Percentiles rank a stretch among this genome's conserved stretches.
phyloP scores from a whole-genome alignment of 257 asterid species.

The Leptodermis oblonga region DNA sequence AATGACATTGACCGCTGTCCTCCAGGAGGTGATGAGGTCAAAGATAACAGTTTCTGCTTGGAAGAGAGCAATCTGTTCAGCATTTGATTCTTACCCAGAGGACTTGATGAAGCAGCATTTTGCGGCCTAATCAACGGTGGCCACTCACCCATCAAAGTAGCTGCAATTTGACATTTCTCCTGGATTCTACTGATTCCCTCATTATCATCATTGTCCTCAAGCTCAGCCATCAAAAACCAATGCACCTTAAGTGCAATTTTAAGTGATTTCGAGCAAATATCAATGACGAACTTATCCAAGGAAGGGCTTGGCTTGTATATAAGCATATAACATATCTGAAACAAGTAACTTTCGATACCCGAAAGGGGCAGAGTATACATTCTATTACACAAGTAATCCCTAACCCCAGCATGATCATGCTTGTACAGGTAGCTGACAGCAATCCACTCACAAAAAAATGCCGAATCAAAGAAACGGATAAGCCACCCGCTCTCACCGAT shows the following conservation, averaged over 20 bases:
- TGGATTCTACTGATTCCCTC: constrained; percentile 90
- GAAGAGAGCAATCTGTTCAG: constrained; percentile 76
- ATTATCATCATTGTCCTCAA: constrained; percentile 87
- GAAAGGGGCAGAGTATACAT: constrained; percentile 87
- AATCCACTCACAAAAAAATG: constrained; percentile 95
- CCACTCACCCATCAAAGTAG: constrained; percentile 96
- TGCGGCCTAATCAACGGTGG: constrained; percentile 67
- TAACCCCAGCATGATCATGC: constrained; percentile 87
- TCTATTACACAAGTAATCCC: constrained; percentile 88
- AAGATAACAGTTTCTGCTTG: constrained; percentile 66
- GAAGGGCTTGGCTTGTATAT: constrained; percentile 95
- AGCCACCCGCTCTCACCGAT: constrained; percentile 93
- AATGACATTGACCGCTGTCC: constrained; percentile 39
- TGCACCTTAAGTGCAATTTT: constrained; percentile 82
- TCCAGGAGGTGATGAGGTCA: constrained; percentile 69
- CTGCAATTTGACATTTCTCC: constrained; percentile 94
- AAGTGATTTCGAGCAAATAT: constrained; percentile 69
- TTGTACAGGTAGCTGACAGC: constrained; percentile 94
- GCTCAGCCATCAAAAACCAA: constrained; percentile 94
- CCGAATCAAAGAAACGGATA: constrained; percentile 79
- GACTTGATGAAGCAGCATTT: constrained; percentile 31
- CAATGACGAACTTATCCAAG: constrained; percentile 83
- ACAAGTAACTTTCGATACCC: constrained; percentile 85
- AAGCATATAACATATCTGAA: constrained; percentile 86
- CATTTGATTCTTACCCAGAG: constrained; percentile 69